Conservation (phyloP, 495 filamentous ascomycete species). For the Pyrenopolyporus hunteri region DNA sequence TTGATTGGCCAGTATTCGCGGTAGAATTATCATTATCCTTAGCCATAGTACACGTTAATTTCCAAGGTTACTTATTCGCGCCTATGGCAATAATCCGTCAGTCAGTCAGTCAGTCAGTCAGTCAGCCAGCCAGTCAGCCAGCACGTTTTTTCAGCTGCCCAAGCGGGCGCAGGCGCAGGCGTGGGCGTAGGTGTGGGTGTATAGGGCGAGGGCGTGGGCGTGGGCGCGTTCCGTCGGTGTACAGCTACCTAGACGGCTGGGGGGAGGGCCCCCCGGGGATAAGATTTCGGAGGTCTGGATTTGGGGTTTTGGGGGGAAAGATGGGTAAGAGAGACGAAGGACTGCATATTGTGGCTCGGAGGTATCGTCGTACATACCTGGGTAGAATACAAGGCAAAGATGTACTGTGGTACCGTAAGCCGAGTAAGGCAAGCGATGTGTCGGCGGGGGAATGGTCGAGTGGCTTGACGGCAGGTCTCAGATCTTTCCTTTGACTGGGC, state of each 20-base stretch:
- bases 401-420: constrained; percentile 16
- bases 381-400: constrained; percentile 5
- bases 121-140: constrained; percentile 20
- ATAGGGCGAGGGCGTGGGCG: too few relatives aligned
- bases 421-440: constrained; percentile 25
- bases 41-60: constrained; percentile 24
- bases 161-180: too few relatives aligned
- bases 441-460: constrained; percentile 32
- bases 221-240: too few relatives aligned
- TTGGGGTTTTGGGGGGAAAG: constrained; percentile 15
- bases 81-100: constrained; percentile 26
- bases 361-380: constrained; percentile 6
- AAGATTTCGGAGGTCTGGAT: constrained; percentile 30
- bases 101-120: constrained; percentile 32
- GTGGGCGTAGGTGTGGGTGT: too few relatives aligned
- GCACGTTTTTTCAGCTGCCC: too few relatives aligned
- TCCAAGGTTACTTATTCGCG: constrained; percentile 22
- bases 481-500: constrained; percentile 18
- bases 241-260: too few relatives aligned
- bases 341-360: constrained; percentile 20
- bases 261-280: constrained; percentile 33
- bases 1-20: constrained; percentile 54
- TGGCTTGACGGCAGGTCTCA: constrained; percentile 35
- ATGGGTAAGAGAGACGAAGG: constrained; percentile 11
- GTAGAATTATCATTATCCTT: constrained; percentile 35